Conservation (phyloP, 257 asterid genomes). For the Echium plantagineum region DNA sequence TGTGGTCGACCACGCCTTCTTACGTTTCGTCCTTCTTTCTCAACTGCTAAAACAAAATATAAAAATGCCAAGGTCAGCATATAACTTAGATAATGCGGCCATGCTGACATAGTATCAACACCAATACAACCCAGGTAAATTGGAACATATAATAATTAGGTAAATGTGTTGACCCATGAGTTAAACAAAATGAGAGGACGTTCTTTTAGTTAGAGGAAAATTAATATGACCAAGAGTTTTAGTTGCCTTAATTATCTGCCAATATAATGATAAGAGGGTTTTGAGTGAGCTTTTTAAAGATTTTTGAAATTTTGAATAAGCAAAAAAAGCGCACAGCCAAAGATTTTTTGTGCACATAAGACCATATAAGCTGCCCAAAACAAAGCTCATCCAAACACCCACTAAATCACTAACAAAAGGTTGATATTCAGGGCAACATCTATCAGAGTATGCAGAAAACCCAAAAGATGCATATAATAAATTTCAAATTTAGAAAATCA, state of each 20-base stretch:
- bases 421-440: not conserved
- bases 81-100: not conserved
- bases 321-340: too few relatives aligned
- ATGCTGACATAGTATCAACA: not conserved
- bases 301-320: too few relatives aligned
- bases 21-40: slow-evolving; percentile 43
- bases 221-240: not conserved
- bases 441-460: not conserved
- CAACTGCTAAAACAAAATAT: slow-evolving; percentile 30
- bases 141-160: not conserved
- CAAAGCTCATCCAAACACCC: too few relatives aligned
- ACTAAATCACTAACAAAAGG: not conserved
- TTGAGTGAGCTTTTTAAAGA: too few relatives aligned
- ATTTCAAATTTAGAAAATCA: not conserved
- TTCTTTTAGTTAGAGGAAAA: too few relatives aligned
- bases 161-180: not conserved
- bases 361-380: too few relatives aligned
- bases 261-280: too few relatives aligned
- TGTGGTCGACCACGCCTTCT: slow-evolving; percentile 81
- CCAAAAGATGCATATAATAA: not conserved
- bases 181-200: not conserved
- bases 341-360: too few relatives aligned
- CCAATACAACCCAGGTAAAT: not conserved
- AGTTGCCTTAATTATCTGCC: not conserved
- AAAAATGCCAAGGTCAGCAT: slow-evolving; percentile 2